Conservation (phyloP, 129 eudicot species). For the Mikania micrantha region DNA sequence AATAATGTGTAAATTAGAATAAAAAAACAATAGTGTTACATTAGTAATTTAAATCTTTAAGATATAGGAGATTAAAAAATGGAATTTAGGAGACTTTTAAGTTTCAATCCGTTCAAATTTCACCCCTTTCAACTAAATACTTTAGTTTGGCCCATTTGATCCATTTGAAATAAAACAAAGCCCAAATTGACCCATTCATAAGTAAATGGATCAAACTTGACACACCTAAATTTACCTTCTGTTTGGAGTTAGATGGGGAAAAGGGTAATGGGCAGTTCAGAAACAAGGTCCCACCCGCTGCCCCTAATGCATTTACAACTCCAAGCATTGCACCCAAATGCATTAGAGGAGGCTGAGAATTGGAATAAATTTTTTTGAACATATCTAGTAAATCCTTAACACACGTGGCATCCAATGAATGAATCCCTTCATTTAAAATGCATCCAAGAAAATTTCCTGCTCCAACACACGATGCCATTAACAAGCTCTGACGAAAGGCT, state of each 20-base stretch:
- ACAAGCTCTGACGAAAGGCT: slow-evolving; percentile 54
- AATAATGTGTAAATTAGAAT: not conserved
- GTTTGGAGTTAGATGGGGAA: slow-evolving; percentile 21
- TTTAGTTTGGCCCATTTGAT: not conserved
- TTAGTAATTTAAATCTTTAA: not conserved
- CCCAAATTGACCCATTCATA: not conserved
- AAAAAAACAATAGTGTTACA: not conserved
- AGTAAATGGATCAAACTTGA: not conserved
- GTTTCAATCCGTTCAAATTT: not conserved
- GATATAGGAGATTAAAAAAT: not conserved
- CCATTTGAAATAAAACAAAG: not conserved
- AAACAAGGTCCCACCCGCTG: slow-evolving; percentile 59
- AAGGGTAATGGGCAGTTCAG: slow-evolving; percentile 30
- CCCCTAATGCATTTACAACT: slow-evolving; percentile 83
- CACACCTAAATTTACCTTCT: slow-evolving; percentile 33
- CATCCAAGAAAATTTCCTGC: slow-evolving; percentile 69
- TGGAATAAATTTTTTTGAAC: slow-evolving; percentile 51
- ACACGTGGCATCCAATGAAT: slow-evolving; percentile 38
- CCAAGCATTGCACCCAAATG: slow-evolving; percentile 97
- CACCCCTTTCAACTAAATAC: not conserved
- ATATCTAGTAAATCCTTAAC: slow-evolving; percentile 43
- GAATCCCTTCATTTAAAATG: slow-evolving; percentile 63
- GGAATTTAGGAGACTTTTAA: not conserved
- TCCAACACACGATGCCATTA: slow-evolving; percentile 82
- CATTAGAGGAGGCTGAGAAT: slow-evolving; percentile 51